phyloP scores from a whole-genome alignment of 2,329 filamentous ascomycete genomes.

The Aspergillus bombycis region DNA sequence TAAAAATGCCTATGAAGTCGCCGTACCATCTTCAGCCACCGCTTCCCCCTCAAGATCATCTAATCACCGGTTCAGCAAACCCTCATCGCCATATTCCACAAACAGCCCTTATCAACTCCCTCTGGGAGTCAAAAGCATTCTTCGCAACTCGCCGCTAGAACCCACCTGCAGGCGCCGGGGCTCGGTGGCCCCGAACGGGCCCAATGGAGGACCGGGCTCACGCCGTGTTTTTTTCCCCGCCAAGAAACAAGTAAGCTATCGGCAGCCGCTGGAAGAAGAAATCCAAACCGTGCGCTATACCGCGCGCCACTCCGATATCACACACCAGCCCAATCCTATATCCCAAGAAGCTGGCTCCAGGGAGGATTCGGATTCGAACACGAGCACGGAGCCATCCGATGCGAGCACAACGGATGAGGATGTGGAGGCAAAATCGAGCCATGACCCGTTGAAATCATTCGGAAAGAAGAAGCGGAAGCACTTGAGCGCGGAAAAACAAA shows the following conservation, averaged over 20 bases:
- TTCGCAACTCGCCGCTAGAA: constrained; percentile 51
- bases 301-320: constrained; percentile 59
- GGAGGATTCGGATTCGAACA: constrained; percentile 32
- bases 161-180: constrained; percentile 39
- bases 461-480: constrained; percentile 44
- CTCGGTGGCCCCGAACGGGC: constrained; percentile 38
- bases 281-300: constrained; percentile 61
- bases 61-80: constrained; percentile 32
- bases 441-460: constrained; percentile 17
- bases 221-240: constrained; percentile 55
- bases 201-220: constrained; percentile 35
- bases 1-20: constrained; percentile 59
- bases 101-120: constrained; percentile 46
- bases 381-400: constrained; percentile 32
- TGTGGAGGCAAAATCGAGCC: constrained; percentile 15
- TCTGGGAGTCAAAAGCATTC: constrained; percentile 49
- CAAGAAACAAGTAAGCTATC: constrained; percentile 61
- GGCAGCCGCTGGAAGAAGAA: constrained; percentile 60
- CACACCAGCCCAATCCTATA: constrained; percentile 29
- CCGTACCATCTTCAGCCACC: constrained; percentile 43
- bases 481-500: constrained; percentile 37
- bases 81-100: constrained; percentile 34
- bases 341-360: constrained; percentile 23
- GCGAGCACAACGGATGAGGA: constrained; percentile 39
- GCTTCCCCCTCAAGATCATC: constrained; percentile 36